Percentiles rank a stretch among this genome's conserved stretches.
phyloP scores from a whole-genome alignment of 768 basidiomycete species.

The Mycena galopus region DNA sequence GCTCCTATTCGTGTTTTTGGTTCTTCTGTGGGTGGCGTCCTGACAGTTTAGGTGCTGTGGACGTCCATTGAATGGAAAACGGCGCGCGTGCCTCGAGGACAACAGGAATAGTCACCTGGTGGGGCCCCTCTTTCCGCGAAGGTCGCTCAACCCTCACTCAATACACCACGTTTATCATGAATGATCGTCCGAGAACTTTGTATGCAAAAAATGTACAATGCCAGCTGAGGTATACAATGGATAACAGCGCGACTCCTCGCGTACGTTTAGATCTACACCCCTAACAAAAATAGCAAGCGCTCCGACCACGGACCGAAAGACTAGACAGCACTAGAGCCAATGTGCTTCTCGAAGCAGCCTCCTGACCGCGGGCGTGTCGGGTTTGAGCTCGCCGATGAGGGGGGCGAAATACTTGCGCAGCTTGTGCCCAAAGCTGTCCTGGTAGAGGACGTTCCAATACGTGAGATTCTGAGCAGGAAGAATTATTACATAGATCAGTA shows the following conservation, averaged over 20 bases:
- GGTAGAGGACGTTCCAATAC: conserved; percentile 64
- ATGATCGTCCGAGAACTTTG: not conserved
- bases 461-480: conserved; percentile 16
- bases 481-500: not conserved
- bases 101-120: no score
- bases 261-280: not conserved
- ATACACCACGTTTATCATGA: not conserved
- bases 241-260: not conserved
- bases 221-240: not conserved
- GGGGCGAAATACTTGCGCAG: conserved; percentile 74
- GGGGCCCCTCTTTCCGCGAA: not conserved
- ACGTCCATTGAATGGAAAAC: no score
- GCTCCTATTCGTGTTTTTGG: no score
- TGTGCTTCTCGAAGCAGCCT: conserved; percentile 57
- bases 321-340: not conserved
- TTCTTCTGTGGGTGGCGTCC: no score
- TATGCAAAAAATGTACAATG: not conserved
- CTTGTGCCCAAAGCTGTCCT: conserved; percentile 61
- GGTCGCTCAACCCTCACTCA: not conserved
- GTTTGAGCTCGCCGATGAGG: conserved; percentile 76
- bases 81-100: no score
- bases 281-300: not conserved
- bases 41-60: no score
- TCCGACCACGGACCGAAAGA: not conserved
- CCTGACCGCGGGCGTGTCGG: conserved; percentile 62